Base-by-base conservation (phyloP, 495 filamentous ascomycete genomes). In the Penicillium maclennaniae region DNA sequence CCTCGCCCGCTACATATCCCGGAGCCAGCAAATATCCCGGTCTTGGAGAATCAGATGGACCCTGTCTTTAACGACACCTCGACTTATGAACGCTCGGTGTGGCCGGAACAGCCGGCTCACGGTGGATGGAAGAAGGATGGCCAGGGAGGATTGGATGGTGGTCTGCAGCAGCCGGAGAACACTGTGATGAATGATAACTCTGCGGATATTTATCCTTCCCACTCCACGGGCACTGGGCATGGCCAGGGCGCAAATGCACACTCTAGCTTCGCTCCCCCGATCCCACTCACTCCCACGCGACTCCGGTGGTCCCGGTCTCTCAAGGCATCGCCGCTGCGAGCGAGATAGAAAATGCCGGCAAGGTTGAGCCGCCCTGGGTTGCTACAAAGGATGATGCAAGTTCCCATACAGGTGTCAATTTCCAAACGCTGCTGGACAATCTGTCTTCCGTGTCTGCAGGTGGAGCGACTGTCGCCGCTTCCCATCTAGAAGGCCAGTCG, bases 1-100 rank as follows among this genome's bases (percentile, higher is more conserved):
- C 86, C 86, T 51, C 80, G 84, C 53, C 86, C 86, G 50, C 59
- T 88, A 57, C 83, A 88, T 67, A 75, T 85, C 60, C 81, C 86
- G 58, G 82, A 85, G 59, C 83, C 85, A 38, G 76, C 84, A 53
- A 87, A 82, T 58, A 85, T 88, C 45, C 84, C 86, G 17, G 80
- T 88, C 47, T 79, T 89, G 53, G 76, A 85, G 59, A 85, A 85
- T 59, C 84, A 87, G 68, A 88, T 82, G 78, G 85, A 89, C 70
- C 83, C 84, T 41, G 65, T 79, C 55, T 87, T 87, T 73, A 84
- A 87, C 70, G 83, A 86, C 62, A 85, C 82, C 23, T 75, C 83
- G 17, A 79, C 81, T 40, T 78, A 78, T 56, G 68, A 74, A 47
- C 70, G 55, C 34, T 46, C 66, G 39, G 65, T 63, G 16, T 44